Conservation (phyloP, 2,329 filamentous ascomycete species). For the Claviceps digitariae region DNA sequence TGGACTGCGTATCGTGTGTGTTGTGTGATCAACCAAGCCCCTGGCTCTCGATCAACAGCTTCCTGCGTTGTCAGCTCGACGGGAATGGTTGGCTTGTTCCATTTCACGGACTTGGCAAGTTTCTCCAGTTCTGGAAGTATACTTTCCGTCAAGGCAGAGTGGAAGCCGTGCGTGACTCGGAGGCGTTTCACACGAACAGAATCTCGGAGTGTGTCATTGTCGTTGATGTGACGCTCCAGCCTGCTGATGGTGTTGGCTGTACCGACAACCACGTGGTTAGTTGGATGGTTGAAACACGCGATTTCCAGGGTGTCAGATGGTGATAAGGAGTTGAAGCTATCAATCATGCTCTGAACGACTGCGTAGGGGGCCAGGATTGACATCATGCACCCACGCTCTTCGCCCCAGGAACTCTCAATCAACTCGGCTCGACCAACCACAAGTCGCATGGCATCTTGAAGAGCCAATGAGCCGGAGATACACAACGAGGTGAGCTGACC, state of each 20-base stretch:
- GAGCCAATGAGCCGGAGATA: constrained; percentile 17
- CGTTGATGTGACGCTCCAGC: constrained; percentile 6
- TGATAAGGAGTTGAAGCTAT: neutral
- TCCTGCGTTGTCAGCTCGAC: constrained; percentile 5
- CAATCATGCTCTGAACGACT: neutral
- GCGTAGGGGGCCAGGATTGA: constrained; percentile 10
- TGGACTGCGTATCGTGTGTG: constrained; percentile 32
- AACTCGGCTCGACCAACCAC: constrained; percentile 17
- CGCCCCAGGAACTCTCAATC: constrained; percentile 19
- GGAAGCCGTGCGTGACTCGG: constrained; percentile 33
- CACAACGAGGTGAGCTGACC: constrained; percentile 28
- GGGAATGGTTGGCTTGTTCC: constrained; percentile 1
- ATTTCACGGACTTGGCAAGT: constrained; percentile 10
- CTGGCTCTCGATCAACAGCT: neutral
- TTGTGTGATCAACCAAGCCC: constrained; percentile 12
- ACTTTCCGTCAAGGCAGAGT: constrained; percentile 26
- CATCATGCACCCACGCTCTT: constrained; percentile 26
- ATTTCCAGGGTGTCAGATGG: neutral
- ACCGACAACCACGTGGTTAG: neutral
- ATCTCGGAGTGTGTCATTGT: neutral
- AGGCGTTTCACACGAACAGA: constrained; percentile 22
- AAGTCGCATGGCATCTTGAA: constrained; percentile 18
- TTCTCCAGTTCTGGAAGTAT: constrained; percentile 15
- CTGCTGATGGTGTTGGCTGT: constrained; percentile 15
- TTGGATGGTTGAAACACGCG: constrained; percentile 7